Evolutionary conservation across 2,329 filamentous ascomycete species (phyloP), one percentile per base, ranked within the genome.

Genomic region (Fusarium sp.): DNA sequence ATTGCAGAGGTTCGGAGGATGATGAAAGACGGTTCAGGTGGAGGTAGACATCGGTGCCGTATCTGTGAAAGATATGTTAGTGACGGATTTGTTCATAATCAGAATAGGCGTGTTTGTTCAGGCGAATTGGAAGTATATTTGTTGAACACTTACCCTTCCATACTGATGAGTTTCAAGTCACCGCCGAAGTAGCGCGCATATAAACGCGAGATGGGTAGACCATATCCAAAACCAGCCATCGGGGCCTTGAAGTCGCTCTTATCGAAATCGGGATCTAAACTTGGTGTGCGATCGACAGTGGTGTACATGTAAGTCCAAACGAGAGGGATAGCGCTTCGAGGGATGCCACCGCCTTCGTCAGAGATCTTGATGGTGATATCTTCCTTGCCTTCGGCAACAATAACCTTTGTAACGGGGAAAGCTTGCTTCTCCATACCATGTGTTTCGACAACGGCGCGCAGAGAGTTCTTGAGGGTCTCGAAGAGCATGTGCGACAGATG

Each of bases 261-360:
- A 83, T 99, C 95, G 82, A 98, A 99, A 81, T 98, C 95, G 2
- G 96, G 96, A 79, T 99, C 96, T 70, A 99, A 85, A 79, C 91
- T 97, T 19, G 96, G 96, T 27, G 96, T 98, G 76, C 95, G 91
- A 82, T 98, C 96, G 73, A 99, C 96, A 5, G 96, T 99, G 39
- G 96, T 99, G 82, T 99, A 99, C 96, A 98, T 99, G 82, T 99
- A 99, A 18, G 96, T 99, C 96, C 96, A 99, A n/a, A 98, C 96
- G 19, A 99, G 88, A 10, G 96, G 96, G 72, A 99, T 98, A 58
- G 94, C 90, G 77, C 93, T 97, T 78, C 96, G 87, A 1, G 96
- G 94, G 59, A 99, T 98, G 70, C 96, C 96, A 72, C 96, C 96
- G 66, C 96, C 96, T 83, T 99, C 96, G 81, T 99, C 96, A 9